Percentiles rank a stretch among this genome's conserved stretches.
phyloP scores from a whole-genome alignment of 2,329 filamentous ascomycete species.

The Aureobasidium vineae region DNA sequence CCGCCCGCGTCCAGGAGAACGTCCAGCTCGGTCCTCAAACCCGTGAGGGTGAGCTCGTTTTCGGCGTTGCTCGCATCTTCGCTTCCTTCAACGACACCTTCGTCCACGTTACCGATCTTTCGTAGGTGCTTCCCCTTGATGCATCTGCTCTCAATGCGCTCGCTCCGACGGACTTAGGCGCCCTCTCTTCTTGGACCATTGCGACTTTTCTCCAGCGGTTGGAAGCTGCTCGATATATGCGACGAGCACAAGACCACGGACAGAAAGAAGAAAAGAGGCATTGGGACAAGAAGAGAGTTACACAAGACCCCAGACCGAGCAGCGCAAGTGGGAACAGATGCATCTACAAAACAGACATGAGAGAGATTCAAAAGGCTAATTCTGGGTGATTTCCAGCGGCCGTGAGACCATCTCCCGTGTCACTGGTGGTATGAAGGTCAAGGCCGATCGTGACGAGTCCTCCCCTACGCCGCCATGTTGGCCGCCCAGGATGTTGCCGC shows the following conservation, averaged over 20 bases:
- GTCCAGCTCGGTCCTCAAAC: conserved; percentile 96
- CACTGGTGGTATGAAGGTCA: conserved; percentile 99
- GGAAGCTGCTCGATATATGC: conserved; percentile 8
- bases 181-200: background rate
- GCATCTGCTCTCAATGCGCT: conserved; percentile 6
- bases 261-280: background rate
- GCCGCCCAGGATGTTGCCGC: conserved; percentile 88
- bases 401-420: conserved; percentile 99
- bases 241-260: background rate
- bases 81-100: conserved; percentile 67
- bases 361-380: conserved; percentile 53
- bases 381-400: conserved; percentile 75
- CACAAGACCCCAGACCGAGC: background rate
- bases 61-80: conserved; percentile 97
- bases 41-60: conserved; percentile 96
- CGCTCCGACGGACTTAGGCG: background rate
- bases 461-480: conserved; percentile 99
- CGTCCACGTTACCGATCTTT: conserved; percentile 99
- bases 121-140: conserved; percentile 37
- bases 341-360: background rate
- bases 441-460: conserved; percentile 99
- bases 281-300: background rate
- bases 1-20: conserved; percentile 85
- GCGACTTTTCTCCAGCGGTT: background rate
- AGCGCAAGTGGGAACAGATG: conserved; percentile 7